Evolutionary conservation across 2,329 filamentous ascomycete genomes (phyloP).

Genomic region (Penicillium olsonii): DNA sequence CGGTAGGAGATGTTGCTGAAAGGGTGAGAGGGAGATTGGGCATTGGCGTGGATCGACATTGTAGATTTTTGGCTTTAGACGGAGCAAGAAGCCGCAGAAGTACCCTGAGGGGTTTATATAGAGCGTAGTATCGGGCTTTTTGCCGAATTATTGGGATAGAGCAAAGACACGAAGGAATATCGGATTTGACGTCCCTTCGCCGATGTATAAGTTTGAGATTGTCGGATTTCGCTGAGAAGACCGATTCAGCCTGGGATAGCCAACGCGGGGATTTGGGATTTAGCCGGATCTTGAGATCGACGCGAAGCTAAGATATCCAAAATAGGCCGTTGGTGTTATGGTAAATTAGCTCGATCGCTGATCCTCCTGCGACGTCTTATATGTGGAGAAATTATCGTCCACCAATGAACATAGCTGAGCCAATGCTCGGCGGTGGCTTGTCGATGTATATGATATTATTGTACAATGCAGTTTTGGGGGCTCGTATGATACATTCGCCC

Average conservation of each 20-base stretch:
- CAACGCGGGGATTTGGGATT: slow-evolving; percentile 2
- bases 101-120: neutral
- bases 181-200: neutral
- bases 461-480: neutral
- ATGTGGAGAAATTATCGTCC: slow-evolving; percentile 9
- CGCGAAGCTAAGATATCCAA: neutral
- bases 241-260: slow-evolving; percentile 1
- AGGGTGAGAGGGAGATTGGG: slow-evolving; percentile 28
- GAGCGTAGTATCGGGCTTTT: neutral
- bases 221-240: slow-evolving; percentile 4
- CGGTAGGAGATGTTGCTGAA: slow-evolving; percentile 31
- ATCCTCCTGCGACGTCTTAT: neutral
- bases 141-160: neutral
- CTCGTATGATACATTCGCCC: slow-evolving; percentile 4
- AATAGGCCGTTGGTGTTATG: neutral
- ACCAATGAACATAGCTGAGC: slow-evolving; percentile 3
- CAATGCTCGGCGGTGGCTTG: neutral
- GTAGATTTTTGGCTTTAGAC: neutral
- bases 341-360: neutral
- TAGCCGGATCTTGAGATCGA: slow-evolving; percentile 10
- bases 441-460: slow-evolving; percentile 3
- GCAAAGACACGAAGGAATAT: neutral
- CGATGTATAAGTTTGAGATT: neutral
- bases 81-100: neutral
- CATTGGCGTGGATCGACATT: slow-evolving; percentile 35